Evolutionary conservation across 345 rosid species (phyloP).

Genomic region (Anacardium occidentale): DNA sequence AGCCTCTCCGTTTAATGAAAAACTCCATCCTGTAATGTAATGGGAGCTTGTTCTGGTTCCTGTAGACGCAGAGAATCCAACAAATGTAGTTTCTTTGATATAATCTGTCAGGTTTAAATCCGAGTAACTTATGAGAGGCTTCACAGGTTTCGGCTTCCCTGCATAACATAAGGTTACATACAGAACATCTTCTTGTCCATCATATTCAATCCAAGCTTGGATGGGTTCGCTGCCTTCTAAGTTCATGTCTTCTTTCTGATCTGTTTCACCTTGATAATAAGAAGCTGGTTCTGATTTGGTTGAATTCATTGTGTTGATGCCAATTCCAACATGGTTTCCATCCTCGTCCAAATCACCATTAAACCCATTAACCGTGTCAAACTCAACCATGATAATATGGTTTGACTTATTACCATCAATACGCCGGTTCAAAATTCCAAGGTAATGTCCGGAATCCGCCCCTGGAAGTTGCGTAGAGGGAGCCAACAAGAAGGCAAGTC

Average conservation of each 20-base stretch:
- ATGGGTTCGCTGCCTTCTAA: constrained; percentile 45
- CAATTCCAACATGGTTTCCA: constrained; percentile 51
- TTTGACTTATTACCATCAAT: constrained; percentile 19
- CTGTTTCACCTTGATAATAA: constrained; percentile 2
- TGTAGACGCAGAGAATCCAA: constrained; percentile 77
- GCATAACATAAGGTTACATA: constrained; percentile 52
- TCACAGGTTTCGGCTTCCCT: constrained; percentile 23
- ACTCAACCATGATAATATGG: constrained; percentile 51
- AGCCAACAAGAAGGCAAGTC: constrained; percentile 53
- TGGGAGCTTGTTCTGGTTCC: constrained; percentile 60
- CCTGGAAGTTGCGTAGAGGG: constrained; percentile 39
- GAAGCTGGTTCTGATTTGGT: background rate
- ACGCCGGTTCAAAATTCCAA: constrained; percentile 42
- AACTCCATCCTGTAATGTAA: constrained; percentile 83
- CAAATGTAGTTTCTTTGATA: constrained; percentile 40
- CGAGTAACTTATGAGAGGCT: constrained; percentile 40
- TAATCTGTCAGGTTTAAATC: constrained; percentile 15
- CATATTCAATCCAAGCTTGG: constrained; percentile 67
- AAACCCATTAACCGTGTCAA: constrained; percentile 56
- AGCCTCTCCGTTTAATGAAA: constrained; percentile 37
- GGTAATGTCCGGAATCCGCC: constrained; percentile 34
- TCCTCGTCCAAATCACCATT: constrained; percentile 19
- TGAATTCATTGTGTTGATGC: constrained; percentile 51
- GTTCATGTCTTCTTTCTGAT: constrained; percentile 20
- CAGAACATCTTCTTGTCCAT: constrained; percentile 28